Base-by-base conservation (phyloP, 305 asterid genomes). In the Fraxinus floribunda region DNA sequence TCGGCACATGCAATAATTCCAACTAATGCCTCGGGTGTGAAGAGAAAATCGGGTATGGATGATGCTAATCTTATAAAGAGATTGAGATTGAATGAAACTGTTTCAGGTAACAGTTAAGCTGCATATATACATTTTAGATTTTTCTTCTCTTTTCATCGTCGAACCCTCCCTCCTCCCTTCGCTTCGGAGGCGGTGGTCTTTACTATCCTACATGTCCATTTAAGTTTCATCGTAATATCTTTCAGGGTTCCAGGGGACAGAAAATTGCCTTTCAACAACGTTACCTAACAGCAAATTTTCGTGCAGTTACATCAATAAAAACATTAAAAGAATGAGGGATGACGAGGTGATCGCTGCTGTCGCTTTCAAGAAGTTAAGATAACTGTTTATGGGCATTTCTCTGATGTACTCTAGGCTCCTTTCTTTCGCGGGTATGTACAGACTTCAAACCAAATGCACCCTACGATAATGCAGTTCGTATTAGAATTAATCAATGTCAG, bases 311-410 rank as follows among this genome's bases (percentile, higher is more conserved):
- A 79, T 80, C 64, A 71, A 83, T 66, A 74, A 64, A 29, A 90
- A 79, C 82, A 71, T 66, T 79, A 91, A 91, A 75, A 86, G 93
- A 62, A 78, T 84, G 84, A 85, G 93, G 81, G 92, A 84, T 10
- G 93, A 89, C 15, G 92, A 89, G 83, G 84, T 80, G 66, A 86
- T 83, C 39, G 84, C 82, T 62, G 57, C 90, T 62, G 30, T 88
- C 41, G 84, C 90, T 79, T 64, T 75, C 22, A 91, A 91, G 92
- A 93, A 87, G 84, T 82, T 82, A 77, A 81, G 89, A 86, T 86
- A 52, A 78, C 38, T 62, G 9, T 62, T 55, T n/a, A n/a, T 8
- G 71, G 4, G 30, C 71, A 62, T 62, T 18, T 62, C 11, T 20
- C 30, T 8, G 30, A 20, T 60, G 30, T 60, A 60, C 70, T 20